Conservation (phyloP, 768 basidiomycete genomes). For the Boletus vermiculosoides region DNA sequence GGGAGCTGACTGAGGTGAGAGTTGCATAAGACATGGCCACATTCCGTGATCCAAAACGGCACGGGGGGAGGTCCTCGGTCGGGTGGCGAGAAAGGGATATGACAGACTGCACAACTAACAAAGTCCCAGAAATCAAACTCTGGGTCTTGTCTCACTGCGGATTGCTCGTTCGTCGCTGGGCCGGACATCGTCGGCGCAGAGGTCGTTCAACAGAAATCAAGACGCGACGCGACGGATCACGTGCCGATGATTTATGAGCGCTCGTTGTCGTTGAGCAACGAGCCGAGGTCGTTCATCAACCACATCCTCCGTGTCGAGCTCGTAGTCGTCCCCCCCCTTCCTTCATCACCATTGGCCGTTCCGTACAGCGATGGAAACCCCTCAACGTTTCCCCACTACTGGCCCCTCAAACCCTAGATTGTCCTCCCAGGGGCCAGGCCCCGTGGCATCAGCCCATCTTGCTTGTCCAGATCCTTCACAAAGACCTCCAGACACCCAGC, state of each 20-base stretch:
- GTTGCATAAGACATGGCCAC: constrained; percentile 85
- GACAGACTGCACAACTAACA: constrained; percentile 67
- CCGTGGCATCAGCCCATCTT: background rate
- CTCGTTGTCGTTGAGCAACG: background rate
- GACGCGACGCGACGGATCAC: constrained; percentile 24
- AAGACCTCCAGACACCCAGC: background rate
- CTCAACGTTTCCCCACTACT: background rate
- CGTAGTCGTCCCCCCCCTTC: no score
- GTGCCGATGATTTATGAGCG: constrained; percentile 3
- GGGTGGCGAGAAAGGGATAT: constrained; percentile 57
- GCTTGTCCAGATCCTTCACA: background rate
- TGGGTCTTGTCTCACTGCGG: constrained; percentile 5
- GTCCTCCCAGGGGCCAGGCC: constrained; percentile 11
- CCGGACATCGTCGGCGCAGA: constrained; percentile 8
- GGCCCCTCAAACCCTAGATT: background rate
- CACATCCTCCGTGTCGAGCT: background rate
- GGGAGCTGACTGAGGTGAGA: constrained; percentile 67
- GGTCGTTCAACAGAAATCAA: background rate
- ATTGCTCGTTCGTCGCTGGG: constrained; percentile 9
- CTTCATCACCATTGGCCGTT: background rate
- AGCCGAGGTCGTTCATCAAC: background rate
- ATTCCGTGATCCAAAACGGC: constrained; percentile 89
- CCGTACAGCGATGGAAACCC: background rate
- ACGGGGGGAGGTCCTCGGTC: constrained; percentile 51
- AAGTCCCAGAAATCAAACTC: constrained; percentile 79